Conservation (phyloP, 2,329 filamentous ascomycete genomes). For the Exophiala dermatitidis region DNA sequence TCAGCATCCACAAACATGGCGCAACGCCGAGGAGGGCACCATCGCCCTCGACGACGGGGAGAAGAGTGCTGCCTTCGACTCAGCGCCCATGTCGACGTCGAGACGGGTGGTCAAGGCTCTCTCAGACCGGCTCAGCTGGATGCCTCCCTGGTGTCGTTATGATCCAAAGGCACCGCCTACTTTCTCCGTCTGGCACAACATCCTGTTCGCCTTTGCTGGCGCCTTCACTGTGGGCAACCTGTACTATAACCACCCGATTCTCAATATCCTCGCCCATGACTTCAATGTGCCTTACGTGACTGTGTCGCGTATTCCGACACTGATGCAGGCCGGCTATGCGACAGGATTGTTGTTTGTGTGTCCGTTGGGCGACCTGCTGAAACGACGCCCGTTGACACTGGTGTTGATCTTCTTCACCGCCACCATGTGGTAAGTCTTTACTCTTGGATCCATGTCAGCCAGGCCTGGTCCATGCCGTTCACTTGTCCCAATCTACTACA, state of each 20-base stretch:
- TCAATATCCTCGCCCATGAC: conserved; percentile 65
- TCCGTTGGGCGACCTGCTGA: conserved; percentile 64
- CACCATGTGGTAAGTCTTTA: conserved; percentile 51
- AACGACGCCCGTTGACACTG: conserved; percentile 59
- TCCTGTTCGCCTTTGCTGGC: conserved; percentile 38
- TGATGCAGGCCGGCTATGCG: conserved; percentile 75
- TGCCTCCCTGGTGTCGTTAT: conserved; percentile 61
- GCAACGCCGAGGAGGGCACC: not conserved
- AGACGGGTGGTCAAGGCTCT: conserved; percentile 8
- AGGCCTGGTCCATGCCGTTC: too few relatives aligned
- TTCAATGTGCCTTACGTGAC: conserved; percentile 65
- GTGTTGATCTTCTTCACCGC: conserved; percentile 61
- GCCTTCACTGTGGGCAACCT: conserved; percentile 71
- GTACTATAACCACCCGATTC: conserved; percentile 61
- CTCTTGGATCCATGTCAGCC: not conserved
- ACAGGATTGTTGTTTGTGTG: conserved; percentile 66
- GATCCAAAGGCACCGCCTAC: conserved; percentile 57
- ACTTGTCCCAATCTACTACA: too few relatives aligned
- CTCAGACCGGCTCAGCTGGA: conserved; percentile 39
- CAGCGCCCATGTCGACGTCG: not conserved
- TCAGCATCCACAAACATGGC: conserved; percentile 3
- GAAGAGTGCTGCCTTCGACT: not conserved
- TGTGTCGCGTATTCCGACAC: conserved; percentile 61
- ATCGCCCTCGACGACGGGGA: conserved; percentile 10
- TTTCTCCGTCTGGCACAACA: conserved; percentile 62